Conservation (phyloP, 306 rosid genomes). For the Prunus mongolica region DNA sequence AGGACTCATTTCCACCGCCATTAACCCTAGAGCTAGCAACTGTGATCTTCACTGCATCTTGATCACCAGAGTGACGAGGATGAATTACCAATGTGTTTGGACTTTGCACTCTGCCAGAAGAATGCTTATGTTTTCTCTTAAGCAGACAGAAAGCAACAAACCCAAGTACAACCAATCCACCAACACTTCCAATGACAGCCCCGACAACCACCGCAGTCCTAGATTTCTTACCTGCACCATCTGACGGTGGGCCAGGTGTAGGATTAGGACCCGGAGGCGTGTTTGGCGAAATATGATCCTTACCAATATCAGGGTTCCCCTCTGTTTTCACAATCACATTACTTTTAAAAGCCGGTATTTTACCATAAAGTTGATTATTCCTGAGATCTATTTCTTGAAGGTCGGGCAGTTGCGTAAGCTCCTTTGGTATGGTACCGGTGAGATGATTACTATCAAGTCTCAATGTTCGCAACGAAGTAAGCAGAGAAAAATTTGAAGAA, state of each 20-base stretch:
- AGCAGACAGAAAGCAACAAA: constrained; percentile 14
- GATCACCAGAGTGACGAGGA: constrained; percentile 44
- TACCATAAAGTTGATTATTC: constrained; percentile 52
- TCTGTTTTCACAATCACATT: constrained; percentile 29
- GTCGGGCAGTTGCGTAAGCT: constrained; percentile 46
- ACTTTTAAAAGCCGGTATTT: constrained; percentile 40
- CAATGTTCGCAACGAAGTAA: constrained; percentile 41
- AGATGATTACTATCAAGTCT: constrained; percentile 47
- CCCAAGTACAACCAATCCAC: constrained; percentile 27
- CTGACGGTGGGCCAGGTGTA: neutral
- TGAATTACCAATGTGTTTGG: constrained; percentile 27
- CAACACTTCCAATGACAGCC: constrained; percentile 27
- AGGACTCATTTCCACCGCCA: constrained; percentile 17
- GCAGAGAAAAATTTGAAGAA: constrained; percentile 46
- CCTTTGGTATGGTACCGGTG: constrained; percentile 50
- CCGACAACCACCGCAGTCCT: constrained; percentile 25
- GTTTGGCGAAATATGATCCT: constrained; percentile 21
- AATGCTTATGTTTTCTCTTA: constrained; percentile 16
- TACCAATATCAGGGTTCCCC: constrained; percentile 70
- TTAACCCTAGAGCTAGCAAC: constrained; percentile 19
- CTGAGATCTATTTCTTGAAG: constrained; percentile 54
- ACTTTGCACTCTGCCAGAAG: constrained; percentile 20
- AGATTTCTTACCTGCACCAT: constrained; percentile 13
- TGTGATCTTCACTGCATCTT: constrained; percentile 36
- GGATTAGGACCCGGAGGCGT: neutral